Evolutionary conservation across 1,284 basidiomycete species (phyloP), one percentile per base, ranked within the genome.

Genomic region (Fomitiporia mediterranea): DNA sequence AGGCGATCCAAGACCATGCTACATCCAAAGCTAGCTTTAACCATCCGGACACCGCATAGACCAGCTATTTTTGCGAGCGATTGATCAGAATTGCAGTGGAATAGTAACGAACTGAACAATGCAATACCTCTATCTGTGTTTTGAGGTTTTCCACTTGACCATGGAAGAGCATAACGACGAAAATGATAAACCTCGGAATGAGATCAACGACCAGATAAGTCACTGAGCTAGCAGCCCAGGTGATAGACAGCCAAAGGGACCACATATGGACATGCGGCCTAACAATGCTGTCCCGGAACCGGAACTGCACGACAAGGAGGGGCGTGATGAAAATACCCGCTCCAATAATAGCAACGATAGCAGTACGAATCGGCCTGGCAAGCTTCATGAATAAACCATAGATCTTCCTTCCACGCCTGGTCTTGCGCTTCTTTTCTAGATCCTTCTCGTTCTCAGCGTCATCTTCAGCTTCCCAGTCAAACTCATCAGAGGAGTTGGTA

Each of bases 201-300:
- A 79, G 68, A 65, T 89, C 86, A 50, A 89, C 84, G 38, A 84
- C 57, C 32, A 89, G 64, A 62, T 79, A 82, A 0, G 84, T 87
- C 1, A 67, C 69, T 61, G 83, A 84, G 8, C 72, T 75, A 35
- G 82, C 73, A n/a, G 80, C 82, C 85, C 86, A 90, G 21, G 77
- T 74, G 43, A 88, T 78, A 7, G 84, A 73, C 35, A 88, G 63
- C 87, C 88, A 90, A 34, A 89, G 69, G 3, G 84, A 87, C 86
- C 86, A 88, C 3, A 78, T 74, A 59, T 79, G 76, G 5, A 87
- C 81, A 60, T 87, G 82, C 13, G 72, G 68, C 53, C 74, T 75
- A 9, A 73, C 79, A 15, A 71, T 61, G 59, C 68, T 79, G 46
- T 70, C 68, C 54, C 70, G 72, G 66, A 87, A 90, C 53, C 76